Conservation (phyloP, 164 flowering plant genomes). For the Santalum album region DNA sequence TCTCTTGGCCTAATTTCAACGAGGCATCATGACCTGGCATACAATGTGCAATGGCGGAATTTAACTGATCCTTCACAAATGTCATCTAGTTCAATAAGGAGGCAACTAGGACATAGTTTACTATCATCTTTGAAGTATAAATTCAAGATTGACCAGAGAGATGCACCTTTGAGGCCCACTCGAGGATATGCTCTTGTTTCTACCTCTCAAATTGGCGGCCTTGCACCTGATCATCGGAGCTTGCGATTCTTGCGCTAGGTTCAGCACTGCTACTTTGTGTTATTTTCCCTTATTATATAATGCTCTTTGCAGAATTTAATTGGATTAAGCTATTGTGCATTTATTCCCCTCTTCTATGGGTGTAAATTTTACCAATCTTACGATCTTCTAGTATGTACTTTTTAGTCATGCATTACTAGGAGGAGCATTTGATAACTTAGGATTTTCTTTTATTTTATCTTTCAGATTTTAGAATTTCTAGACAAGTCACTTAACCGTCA, state of each 20-base stretch:
- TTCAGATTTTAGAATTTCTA: too few species aligned
- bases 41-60: constrained; percentile 77
- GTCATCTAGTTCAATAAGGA: constrained; percentile 65
- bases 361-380: too few species aligned
- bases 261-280: constrained; percentile 1
- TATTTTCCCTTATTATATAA: neutral
- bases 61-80: constrained; percentile 81
- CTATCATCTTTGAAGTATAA: constrained; percentile 72
- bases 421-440: too few species aligned
- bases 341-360: too few species aligned
- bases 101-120: constrained; percentile 83
- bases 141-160: constrained; percentile 61
- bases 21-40: constrained; percentile 59
- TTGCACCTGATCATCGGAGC: constrained; percentile 65
- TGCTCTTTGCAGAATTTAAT: too few species aligned
- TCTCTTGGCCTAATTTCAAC: constrained; percentile 68
- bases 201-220: constrained; percentile 70
- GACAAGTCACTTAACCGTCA: too few species aligned
- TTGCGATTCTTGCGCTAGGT: constrained; percentile 91
- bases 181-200: constrained; percentile 73
- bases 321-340: neutral
- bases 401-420: too few species aligned
- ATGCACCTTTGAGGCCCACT: constrained; percentile 78
- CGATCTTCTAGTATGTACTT: too few species aligned
- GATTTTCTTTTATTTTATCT: too few species aligned